Percentiles rank a stretch among this genome's conserved stretches.
Evolutionary conservation across 345 rosid species (phyloP).

Genomic region (Cardamine resedifolia): DNA sequence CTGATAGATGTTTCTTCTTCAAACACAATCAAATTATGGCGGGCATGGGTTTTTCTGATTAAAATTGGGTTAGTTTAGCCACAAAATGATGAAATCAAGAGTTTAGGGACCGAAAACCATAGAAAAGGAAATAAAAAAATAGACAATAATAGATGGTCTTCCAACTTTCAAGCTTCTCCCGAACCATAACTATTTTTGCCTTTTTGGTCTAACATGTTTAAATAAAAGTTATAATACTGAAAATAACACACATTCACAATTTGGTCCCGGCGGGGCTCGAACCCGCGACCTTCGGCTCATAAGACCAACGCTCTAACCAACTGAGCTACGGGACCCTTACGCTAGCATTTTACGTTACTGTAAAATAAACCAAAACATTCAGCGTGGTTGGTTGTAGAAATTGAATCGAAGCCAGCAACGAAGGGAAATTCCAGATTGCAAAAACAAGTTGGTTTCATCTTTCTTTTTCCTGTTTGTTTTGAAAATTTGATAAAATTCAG

Average conservation of each 20-base stretch:
- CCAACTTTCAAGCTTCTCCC: background rate
- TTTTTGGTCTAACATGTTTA: background rate
- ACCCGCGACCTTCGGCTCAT: conserved; percentile 97
- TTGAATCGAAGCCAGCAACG: background rate
- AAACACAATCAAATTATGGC: background rate
- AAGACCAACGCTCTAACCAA: conserved; percentile 93
- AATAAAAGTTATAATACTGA: background rate
- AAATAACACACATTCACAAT: too few species aligned
- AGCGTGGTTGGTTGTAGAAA: background rate
- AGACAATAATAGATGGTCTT: too few species aligned
- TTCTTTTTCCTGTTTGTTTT: too few species aligned
- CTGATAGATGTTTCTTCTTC: background rate
- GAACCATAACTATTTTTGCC: background rate
- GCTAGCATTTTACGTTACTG: too few species aligned
- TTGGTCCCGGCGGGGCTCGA: conserved; percentile 23
- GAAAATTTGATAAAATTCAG: too few species aligned
- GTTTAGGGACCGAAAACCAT: background rate
- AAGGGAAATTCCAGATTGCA: background rate
- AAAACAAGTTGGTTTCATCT: background rate
- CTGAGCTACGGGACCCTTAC: background rate
- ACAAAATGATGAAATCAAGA: background rate
- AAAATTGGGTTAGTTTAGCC: too few species aligned
- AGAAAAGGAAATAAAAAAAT: background rate
- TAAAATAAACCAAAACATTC: background rate
- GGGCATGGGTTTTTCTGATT: background rate